Conservation (phyloP, 345 rosid genomes). For the Eucalyptus urophylla region DNA sequence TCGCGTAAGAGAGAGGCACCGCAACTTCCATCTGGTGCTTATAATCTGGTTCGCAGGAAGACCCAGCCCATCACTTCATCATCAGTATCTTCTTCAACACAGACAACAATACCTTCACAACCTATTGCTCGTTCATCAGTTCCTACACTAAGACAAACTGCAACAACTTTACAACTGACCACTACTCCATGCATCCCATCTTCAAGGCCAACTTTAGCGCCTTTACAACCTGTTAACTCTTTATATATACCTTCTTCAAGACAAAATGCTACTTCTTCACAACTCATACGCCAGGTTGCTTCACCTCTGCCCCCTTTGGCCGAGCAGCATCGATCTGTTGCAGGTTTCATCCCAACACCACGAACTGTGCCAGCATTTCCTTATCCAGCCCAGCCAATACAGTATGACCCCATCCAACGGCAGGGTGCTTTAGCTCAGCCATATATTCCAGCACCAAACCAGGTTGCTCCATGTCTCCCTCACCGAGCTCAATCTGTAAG, state of each 20-base stretch:
- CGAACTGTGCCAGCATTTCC: neutral
- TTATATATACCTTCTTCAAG: neutral
- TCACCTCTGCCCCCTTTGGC: neutral
- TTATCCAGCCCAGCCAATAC: neutral
- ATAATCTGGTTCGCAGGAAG: neutral
- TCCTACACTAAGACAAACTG: neutral
- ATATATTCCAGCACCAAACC: neutral
- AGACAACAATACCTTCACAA: neutral
- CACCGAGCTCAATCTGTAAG: neutral
- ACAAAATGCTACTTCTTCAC: neutral
- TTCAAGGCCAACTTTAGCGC: neutral
- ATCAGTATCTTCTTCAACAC: neutral
- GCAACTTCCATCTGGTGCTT: neutral
- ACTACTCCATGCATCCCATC: neutral
- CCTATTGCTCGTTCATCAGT: neutral
- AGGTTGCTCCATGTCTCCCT: neutral
- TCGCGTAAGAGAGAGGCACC: slow-evolving; percentile 5
- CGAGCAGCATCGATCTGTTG: neutral
- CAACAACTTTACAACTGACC: neutral
- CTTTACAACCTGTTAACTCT: neutral
- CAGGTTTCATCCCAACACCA: neutral
- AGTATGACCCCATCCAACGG: neutral
- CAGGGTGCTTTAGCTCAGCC: neutral
- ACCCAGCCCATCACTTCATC: neutral
- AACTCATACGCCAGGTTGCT: neutral